Evolutionary conservation across 352 stramenopile genomes (phyloP), one percentile per base, ranked within the genome.

Genomic region (Globisporangium mamillatum): DNA sequence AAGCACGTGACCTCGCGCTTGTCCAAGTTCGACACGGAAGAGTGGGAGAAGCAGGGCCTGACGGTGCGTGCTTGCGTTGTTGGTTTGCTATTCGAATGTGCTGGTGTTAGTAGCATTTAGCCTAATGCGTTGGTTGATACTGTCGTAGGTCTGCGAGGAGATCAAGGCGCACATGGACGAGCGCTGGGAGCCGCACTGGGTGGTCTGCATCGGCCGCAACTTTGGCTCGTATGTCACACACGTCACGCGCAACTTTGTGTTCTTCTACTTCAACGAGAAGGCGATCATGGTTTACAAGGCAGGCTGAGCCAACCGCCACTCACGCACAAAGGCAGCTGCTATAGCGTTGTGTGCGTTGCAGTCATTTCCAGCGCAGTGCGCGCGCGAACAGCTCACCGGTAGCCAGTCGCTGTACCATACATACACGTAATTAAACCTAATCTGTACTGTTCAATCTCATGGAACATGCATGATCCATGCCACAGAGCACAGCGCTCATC

Each of bases 141-240:
- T 62, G 22, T 27, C 24, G 29, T 59, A 90, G 84, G 86, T 92
- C 1, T 93, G 86, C 63, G 85, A 95, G 65, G 83, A 94, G 62
- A 82, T 96, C 66, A 90, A 93, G 63, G 75, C 80, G 58, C 85
- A 94, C 48, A 55, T 96, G 69, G 88, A 95, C 58, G 75, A 83
- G 55, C 72, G 69, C 20, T 96, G 88, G 88, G 86, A 94, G 29
- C 85, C 85, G 29, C 76, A 93, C 53, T 96, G 88, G 88, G 82
- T 94, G 36, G 86, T 96, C 18, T 93, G 85, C 64, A 96, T 98
- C 57, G 94, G 93, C 2, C 80, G 89, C 41, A 97, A 97, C 71
- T 98, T 98, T 63, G 94, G 93, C 57, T 97, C 90, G 44, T 96
- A 96, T 64, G 93, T 98, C 36, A 98, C 91, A 24, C 94, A 98